Percentiles rank a stretch among this genome's conserved stretches.
Conservation (phyloP, 805 yeast species). For the Kodamaea nitidulidarum region DNA sequence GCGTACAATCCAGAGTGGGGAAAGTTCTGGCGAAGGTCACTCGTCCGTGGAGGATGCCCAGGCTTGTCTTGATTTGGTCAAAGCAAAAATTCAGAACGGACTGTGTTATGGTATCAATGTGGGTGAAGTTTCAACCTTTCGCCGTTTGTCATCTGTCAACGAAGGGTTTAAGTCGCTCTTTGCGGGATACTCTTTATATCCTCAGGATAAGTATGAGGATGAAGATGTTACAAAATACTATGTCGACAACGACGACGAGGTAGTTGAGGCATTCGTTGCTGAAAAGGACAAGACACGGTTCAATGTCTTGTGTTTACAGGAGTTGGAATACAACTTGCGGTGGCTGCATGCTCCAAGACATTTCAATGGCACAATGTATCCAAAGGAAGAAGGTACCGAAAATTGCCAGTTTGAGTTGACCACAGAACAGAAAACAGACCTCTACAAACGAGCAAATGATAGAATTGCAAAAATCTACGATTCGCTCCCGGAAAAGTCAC, state of each 20-base stretch:
- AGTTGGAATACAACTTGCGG: conserved; percentile 45
- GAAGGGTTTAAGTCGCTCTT: conserved; percentile 15
- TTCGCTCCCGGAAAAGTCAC: conserved; percentile 52
- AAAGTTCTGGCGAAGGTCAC: conserved; percentile 55
- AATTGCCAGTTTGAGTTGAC: conserved; percentile 2
- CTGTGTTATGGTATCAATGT: conserved; percentile 50
- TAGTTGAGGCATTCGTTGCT: conserved; percentile 38
- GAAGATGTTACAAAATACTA: conserved; percentile 27
- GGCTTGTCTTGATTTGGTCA: conserved; percentile 74
- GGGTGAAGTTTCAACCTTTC: conserved; percentile 20
- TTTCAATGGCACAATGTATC: conserved; percentile 17
- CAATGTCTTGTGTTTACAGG: conserved; percentile 53
- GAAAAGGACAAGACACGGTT: conserved; percentile 42
- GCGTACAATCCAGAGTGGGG: conserved; percentile 63
- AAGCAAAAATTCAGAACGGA: conserved; percentile 68
- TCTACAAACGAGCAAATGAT: conserved; percentile 35
- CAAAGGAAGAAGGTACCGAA: conserved; percentile 9
- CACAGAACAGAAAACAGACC: conserved; percentile 8
- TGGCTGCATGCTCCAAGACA: conserved; percentile 20
- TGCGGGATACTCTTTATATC: conserved; percentile 23
- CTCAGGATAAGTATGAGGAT: conserved; percentile 15
- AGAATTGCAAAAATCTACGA: conserved; percentile 48
- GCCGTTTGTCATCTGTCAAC: conserved; percentile 8
- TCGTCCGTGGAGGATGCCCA: conserved; percentile 82
- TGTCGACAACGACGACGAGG: conserved; percentile 59